These are phyloP conservation scores for Ogataea nonfermentans DNA, from an alignment of 805 yeast species.

Conservation along the genomic window DNA sequence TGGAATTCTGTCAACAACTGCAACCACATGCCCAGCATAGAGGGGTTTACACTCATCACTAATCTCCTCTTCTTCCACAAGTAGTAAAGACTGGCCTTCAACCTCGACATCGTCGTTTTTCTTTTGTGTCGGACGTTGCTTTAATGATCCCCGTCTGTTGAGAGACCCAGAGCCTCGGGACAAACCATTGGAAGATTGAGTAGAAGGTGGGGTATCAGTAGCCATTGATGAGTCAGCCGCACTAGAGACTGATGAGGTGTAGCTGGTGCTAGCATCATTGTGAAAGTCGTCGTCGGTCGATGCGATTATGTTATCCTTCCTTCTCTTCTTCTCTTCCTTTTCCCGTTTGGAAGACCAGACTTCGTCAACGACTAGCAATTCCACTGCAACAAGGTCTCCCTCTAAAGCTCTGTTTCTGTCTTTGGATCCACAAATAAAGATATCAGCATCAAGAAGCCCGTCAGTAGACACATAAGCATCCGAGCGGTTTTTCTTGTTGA, in stretches of 20 bases:
- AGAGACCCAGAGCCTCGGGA: slow-evolving; percentile 34
- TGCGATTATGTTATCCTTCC: slow-evolving; percentile 41
- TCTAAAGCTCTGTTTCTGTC: slow-evolving; percentile 97
- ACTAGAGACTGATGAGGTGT: slow-evolving; percentile 23
- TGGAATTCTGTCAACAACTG: slow-evolving; percentile 95
- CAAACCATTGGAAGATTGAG: slow-evolving; percentile 32
- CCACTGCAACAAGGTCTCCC: slow-evolving; percentile 96
- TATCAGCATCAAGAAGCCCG: slow-evolving; percentile 93
- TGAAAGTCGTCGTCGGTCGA: slow-evolving; percentile 63
- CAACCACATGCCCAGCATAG: slow-evolving; percentile 98
- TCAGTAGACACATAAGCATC: slow-evolving; percentile 99
- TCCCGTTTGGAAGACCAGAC: slow-evolving; percentile 97
- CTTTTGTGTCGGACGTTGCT: slow-evolving; percentile 95
- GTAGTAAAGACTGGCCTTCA: slow-evolving; percentile 89
- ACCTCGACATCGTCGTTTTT: slow-evolving; percentile 98
- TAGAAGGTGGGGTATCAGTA: slow-evolving; percentile 35
- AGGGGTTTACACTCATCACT: slow-evolving; percentile 90
- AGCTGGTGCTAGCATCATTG: slow-evolving; percentile 72
- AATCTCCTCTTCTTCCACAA: slow-evolving; percentile 94
- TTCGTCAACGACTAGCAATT: slow-evolving; percentile 90
- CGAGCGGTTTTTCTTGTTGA: slow-evolving; percentile 92
- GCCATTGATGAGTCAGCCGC: slow-evolving; percentile 31
- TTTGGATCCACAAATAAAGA: slow-evolving; percentile 96
- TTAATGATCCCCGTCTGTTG: slow-evolving; percentile 83
- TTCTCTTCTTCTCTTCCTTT: slow-evolving; percentile 94